Evolutionary conservation across 805 yeast genomes (phyloP).

Genomic region (Candida easanensis): DNA sequence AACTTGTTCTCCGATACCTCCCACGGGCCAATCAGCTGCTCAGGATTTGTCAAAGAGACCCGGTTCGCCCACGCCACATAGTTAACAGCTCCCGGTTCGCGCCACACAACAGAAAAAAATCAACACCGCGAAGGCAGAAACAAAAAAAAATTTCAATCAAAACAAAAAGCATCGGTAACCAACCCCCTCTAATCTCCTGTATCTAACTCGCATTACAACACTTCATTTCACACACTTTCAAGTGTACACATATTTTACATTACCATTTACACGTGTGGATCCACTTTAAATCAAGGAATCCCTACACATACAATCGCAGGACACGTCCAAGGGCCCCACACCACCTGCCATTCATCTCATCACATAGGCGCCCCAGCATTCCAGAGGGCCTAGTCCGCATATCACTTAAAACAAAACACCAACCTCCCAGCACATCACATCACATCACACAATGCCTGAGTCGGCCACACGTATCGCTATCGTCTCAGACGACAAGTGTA

Average conservation of each 20-base stretch:
- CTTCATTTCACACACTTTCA: too few relatives aligned
- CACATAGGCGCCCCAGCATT: too few relatives aligned
- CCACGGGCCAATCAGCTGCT: slow-evolving; percentile 12
- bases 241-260: too few relatives aligned
- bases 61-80: slow-evolving; percentile 4
- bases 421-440: background rate
- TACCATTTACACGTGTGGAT: too few relatives aligned
- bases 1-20: background rate
- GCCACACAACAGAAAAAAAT: slow-evolving; percentile 7
- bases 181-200: background rate
- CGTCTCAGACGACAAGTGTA: slow-evolving; percentile 91
- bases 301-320: too few relatives aligned
- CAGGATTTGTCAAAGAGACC: slow-evolving; percentile 13
- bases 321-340: too few relatives aligned
- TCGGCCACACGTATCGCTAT: slow-evolving; percentile 84
- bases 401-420: too few relatives aligned
- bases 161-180: background rate
- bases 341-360: too few relatives aligned
- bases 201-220: too few relatives aligned
- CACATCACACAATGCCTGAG: background rate
- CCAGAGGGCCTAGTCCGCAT: too few relatives aligned
- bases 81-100: slow-evolving; percentile 3
- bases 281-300: too few relatives aligned
- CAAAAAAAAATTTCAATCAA: slow-evolving; percentile 11
- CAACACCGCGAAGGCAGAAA: background rate